Evolutionary conservation across 768 basidiomycete species (phyloP).

Genomic region (Trametes gibbosa): DNA sequence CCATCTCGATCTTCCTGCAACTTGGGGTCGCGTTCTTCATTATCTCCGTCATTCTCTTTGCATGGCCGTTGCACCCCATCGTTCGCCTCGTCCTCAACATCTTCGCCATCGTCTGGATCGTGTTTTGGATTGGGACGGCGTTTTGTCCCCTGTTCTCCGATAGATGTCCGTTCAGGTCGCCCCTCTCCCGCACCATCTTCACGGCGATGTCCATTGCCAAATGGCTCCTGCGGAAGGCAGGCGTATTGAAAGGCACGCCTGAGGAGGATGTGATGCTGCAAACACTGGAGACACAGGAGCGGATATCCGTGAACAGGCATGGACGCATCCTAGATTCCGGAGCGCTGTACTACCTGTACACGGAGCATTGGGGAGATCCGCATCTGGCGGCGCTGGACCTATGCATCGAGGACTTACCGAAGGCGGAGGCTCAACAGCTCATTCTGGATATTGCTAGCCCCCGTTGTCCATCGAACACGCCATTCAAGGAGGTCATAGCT

Average conservation of each 20-base stretch:
- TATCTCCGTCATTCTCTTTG: conserved; percentile 50
- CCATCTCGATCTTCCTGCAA: conserved; percentile 60
- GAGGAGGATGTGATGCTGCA: not conserved
- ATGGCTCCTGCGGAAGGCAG: not conserved
- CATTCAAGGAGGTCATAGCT: not conserved
- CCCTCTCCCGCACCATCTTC: conserved; percentile 2
- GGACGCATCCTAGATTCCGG: not conserved
- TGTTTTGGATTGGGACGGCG: conserved; percentile 7
- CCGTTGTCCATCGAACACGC: not conserved
- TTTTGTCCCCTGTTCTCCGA: not conserved
- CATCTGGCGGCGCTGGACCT: not conserved
- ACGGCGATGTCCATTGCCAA: not conserved
- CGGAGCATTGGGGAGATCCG: not conserved
- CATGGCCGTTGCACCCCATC: conserved; percentile 53
- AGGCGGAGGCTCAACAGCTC: not conserved
- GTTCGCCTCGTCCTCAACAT: conserved; percentile 40
- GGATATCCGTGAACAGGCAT: not conserved
- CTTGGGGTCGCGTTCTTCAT: conserved; percentile 54
- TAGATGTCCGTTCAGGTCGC: conserved; percentile 11
- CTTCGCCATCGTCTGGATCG: not conserved
- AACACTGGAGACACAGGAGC: not conserved
- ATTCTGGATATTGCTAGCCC: not conserved
- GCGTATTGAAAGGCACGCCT: not conserved
- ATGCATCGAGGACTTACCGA: not conserved
- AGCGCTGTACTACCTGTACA: not conserved